Evolutionary conservation across 768 basidiomycete genomes (phyloP), one percentile per base, ranked within the genome.

Genomic region (Thelephora ganbajun): DNA sequence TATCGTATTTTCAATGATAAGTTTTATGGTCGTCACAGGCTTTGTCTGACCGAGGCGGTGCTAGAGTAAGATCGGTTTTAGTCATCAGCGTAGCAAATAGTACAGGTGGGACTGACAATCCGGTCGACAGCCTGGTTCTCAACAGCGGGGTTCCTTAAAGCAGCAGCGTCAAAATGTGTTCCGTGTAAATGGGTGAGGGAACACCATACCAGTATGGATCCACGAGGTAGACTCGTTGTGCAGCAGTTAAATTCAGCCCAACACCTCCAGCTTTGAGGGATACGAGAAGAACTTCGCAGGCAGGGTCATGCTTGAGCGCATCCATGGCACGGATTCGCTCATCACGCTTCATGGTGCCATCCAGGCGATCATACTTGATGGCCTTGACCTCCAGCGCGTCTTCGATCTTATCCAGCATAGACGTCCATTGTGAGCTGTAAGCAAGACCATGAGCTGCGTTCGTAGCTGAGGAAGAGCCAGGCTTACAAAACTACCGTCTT

Each of bases 71-170:
- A 30, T 47, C 23, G 22, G 20, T 20, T 23, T 43, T 9, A 51
- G 39, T 35, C 45, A 35, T 35, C 3, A 36, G 22, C 45, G 14
- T n/a, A 11, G 19, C 41, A 23, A 43, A 18, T 12, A 37, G 36
- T 39, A 36, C 20, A 52, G 19, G 46, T 12, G 6, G 11, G 7
- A 72, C 86, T 63, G 56, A 96, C 91, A 54, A 96, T 94, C 45
- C 94, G 87, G 66, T 99, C 96, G 23, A 97, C 89, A 16, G 93
- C 94, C 65, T 97, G 94, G 58, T 96, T 92, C 67, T 98, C 92
- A 5, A 93, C 92, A 16, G 91, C 91, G 13, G 92, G 92, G 57
- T 96, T 96, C 91, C 88, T 91, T 55, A 16, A 18, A n/a, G 12
- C 18, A 23, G 26, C 45, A 20, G 12, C 7, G 46, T 14, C 36